phyloP scores from a whole-genome alignment of 1,139 yeast species.

The Suhomyces bribrorum region DNA sequence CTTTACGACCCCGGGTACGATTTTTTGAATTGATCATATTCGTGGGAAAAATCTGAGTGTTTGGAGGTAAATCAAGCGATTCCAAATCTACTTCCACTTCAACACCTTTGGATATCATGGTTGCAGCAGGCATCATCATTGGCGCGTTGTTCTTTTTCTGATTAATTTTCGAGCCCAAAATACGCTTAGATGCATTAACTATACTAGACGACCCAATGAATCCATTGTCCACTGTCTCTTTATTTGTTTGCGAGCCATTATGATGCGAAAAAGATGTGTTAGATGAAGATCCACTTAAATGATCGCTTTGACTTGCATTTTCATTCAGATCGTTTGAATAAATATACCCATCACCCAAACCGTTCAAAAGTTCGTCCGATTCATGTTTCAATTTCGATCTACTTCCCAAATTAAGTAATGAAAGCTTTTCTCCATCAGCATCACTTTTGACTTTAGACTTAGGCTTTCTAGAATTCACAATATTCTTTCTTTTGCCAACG shows the following conservation, averaged over 20 bases:
- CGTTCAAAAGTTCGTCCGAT: constrained; percentile 2
- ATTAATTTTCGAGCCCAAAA: constrained; percentile 42
- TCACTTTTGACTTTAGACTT: constrained; percentile 22
- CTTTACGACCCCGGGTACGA: constrained; percentile 49
- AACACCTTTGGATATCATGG: constrained; percentile 31
- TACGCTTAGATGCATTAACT: constrained; percentile 42
- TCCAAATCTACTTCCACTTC: constrained; percentile 47
- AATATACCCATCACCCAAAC: not conserved
- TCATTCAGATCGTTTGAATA: constrained; percentile 5
- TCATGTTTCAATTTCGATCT: constrained; percentile 7
- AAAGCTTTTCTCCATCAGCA: constrained; percentile 8
- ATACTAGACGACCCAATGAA: constrained; percentile 21
- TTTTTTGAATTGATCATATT: constrained; percentile 36
- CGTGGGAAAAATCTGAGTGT: constrained; percentile 41
- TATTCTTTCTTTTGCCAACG: constrained; percentile 45
- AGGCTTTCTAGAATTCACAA: constrained; percentile 27
- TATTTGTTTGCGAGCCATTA: not conserved
- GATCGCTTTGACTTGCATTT: constrained; percentile 14
- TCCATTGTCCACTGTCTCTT: not conserved
- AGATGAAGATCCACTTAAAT: constrained; percentile 22
- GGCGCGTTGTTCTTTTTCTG: constrained; percentile 21
- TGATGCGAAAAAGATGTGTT: constrained; percentile 16
- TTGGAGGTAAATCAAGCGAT: constrained; percentile 44
- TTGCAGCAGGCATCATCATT: constrained; percentile 24
- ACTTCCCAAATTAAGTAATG: constrained; percentile 9